Conservation (phyloP, 306 rosid genomes). For the Ziziphus jujuba region DNA sequence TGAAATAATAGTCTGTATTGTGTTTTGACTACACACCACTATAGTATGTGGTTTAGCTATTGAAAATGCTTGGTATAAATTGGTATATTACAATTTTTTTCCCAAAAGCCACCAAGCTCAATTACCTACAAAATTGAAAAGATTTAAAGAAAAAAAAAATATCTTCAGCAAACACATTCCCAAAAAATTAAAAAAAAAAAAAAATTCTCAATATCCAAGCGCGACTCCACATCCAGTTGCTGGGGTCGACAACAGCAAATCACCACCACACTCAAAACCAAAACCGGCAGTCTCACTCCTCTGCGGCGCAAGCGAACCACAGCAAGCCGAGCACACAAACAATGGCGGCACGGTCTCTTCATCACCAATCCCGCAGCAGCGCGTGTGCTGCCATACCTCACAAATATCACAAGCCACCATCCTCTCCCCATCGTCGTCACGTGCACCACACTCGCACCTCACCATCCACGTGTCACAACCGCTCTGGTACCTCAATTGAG, state of each 20-base stretch:
- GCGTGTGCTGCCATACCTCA: constrained; percentile 85
- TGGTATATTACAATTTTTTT: too few relatives aligned
- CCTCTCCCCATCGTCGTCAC: constrained; percentile 87
- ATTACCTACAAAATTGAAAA: too few relatives aligned
- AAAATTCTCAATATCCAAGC: too few relatives aligned
- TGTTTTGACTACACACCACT: too few relatives aligned
- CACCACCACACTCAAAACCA: not conserved
- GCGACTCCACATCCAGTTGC: too few relatives aligned
- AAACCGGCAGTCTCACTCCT: constrained; percentile 24
- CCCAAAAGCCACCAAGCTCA: too few relatives aligned
- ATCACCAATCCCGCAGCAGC: constrained; percentile 70
- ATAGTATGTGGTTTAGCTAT: too few relatives aligned
- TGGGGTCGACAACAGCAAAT: not conserved
- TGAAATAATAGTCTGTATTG: too few relatives aligned
- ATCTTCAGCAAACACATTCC: too few relatives aligned
- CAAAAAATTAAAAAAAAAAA: too few relatives aligned
- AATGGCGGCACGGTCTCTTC: constrained; percentile 62
- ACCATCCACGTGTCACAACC: constrained; percentile 76
- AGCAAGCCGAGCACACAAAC: constrained; percentile 68
- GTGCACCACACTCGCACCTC: constrained; percentile 80
- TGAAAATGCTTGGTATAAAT: too few relatives aligned
- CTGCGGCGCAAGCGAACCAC: constrained; percentile 51
- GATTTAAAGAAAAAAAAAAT: too few relatives aligned
- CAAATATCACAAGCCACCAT: constrained; percentile 92
- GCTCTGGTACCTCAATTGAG: constrained; percentile 59